Evolutionary conservation across 257 asterid genomes (phyloP).

Genomic region (Nemophila menziesii): DNA sequence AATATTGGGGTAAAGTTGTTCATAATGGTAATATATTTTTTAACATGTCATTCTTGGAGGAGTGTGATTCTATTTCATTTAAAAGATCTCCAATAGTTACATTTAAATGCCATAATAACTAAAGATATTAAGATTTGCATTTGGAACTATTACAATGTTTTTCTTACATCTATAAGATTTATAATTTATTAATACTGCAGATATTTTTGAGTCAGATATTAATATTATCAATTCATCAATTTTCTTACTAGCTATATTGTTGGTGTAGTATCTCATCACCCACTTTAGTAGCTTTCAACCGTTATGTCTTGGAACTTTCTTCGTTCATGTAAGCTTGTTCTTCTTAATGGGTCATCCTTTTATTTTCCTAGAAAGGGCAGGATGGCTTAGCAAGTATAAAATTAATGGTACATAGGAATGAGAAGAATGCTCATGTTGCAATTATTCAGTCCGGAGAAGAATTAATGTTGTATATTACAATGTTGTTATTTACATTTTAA

Average conservation of each 20-base stretch:
- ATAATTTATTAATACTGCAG: neutral
- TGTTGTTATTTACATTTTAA: too few relatives aligned
- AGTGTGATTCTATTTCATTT: too few relatives aligned
- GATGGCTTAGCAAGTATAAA: conserved; percentile 95
- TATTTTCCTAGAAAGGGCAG: conserved; percentile 73
- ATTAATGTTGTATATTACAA: too few relatives aligned
- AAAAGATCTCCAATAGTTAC: too few relatives aligned
- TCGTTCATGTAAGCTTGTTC: conserved; percentile 86
- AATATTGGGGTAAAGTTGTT: too few relatives aligned
- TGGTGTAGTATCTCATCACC: conserved; percentile 72
- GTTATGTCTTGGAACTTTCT: conserved; percentile 94
- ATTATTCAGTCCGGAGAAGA: too few relatives aligned
- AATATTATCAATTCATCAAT: neutral
- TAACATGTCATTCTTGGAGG: conserved; percentile 4
- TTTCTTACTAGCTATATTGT: conserved; percentile 4
- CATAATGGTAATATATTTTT: neutral
- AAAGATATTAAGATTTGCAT: too few relatives aligned
- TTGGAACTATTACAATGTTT: neutral
- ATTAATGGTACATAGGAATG: too few relatives aligned
- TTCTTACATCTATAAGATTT: neutral
- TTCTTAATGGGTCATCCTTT: conserved; percentile 92
- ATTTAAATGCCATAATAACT: too few relatives aligned
- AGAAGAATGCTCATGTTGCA: too few relatives aligned
- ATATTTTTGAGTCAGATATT: neutral
- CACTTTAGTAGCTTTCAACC: conserved; percentile 74